Evolutionary conservation across 257 asterid species (phyloP).

Genomic region (Capsicum rhomboideum): DNA sequence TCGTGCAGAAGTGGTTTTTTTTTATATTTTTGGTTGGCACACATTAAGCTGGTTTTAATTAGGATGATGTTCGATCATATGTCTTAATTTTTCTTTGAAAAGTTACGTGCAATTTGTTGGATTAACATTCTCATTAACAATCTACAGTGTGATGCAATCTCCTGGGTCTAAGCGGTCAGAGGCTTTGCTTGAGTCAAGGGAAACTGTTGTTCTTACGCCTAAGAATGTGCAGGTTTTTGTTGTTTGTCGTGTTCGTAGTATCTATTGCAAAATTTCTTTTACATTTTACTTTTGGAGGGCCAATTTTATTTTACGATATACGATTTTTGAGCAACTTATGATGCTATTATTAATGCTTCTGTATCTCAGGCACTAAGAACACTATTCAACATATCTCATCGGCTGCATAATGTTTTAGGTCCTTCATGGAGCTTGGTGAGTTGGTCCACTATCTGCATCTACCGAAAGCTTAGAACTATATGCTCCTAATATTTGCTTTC

Average conservation of each 20-base stretch:
- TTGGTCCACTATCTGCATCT: slow-evolving; percentile 3
- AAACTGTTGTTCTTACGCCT: slow-evolving; percentile 84
- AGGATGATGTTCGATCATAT: not conserved
- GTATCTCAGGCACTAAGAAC: slow-evolving; percentile 79
- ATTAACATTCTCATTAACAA: not conserved
- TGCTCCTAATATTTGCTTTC: slow-evolving; percentile 3
- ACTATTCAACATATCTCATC: slow-evolving; percentile 92
- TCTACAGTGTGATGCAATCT: slow-evolving; percentile 59
- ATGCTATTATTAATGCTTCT: not conserved
- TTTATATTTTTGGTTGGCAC: not conserved
- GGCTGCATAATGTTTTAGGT: slow-evolving; percentile 90
- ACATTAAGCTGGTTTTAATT: not conserved
- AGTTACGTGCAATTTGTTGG: not conserved
- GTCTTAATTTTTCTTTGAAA: not conserved
- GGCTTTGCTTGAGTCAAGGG: slow-evolving; percentile 64
- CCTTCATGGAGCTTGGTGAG: slow-evolving; percentile 99
- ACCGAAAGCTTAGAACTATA: not conserved
- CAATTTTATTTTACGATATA: not conserved
- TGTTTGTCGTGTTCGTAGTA: slow-evolving; percentile 1
- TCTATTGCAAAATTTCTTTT: not conserved
- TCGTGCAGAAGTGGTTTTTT: not conserved
- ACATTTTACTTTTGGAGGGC: not conserved
- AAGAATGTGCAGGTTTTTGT: slow-evolving; percentile 82
- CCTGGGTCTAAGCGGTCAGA: slow-evolving; percentile 81
- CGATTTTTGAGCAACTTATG: not conserved